phyloP scores from a whole-genome alignment of 1,284 basidiomycete genomes.

The Heimioporus retisporus region DNA sequence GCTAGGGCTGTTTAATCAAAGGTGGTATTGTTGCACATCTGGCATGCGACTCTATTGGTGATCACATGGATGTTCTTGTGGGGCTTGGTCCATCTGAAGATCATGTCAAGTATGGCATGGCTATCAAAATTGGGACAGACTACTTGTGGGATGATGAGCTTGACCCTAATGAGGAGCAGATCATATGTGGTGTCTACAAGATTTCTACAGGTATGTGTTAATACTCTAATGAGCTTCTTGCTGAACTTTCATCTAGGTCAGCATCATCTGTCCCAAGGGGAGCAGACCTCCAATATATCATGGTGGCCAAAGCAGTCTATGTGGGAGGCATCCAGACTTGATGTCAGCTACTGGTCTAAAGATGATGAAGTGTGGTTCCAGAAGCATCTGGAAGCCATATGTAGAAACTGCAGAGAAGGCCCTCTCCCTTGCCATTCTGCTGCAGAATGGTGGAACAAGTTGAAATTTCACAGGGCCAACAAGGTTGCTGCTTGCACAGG shows the following conservation, averaged over 20 bases:
- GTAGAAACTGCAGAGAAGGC: background rate
- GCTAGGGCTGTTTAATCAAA: conserved; percentile 1
- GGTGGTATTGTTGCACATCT: background rate
- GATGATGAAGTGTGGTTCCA: background rate
- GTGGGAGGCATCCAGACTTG: no score
- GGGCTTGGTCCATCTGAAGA: conserved; percentile 9
- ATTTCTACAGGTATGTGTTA: conserved; percentile 17
- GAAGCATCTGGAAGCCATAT: conserved; percentile 2
- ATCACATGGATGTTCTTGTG: conserved; percentile 5
- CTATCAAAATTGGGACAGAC: background rate
- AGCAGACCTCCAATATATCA: no score
- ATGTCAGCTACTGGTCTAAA: no score
- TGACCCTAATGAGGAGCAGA: conserved; percentile 10
- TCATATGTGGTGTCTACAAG: conserved; percentile 26
- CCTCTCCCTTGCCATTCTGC: background rate
- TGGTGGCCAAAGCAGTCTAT: no score
- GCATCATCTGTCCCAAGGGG: background rate
- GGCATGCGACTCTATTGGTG: background rate
- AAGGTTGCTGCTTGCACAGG: no score
- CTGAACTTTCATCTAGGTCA: background rate
- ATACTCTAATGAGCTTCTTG: no score
- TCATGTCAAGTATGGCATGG: conserved; percentile 1
- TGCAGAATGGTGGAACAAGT: background rate
- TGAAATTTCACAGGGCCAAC: no score
- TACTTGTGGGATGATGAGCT: conserved; percentile 21